Evolutionary conservation across 2,329 filamentous ascomycete genomes (phyloP).

Genomic region (Colletotrichum sp.): DNA sequence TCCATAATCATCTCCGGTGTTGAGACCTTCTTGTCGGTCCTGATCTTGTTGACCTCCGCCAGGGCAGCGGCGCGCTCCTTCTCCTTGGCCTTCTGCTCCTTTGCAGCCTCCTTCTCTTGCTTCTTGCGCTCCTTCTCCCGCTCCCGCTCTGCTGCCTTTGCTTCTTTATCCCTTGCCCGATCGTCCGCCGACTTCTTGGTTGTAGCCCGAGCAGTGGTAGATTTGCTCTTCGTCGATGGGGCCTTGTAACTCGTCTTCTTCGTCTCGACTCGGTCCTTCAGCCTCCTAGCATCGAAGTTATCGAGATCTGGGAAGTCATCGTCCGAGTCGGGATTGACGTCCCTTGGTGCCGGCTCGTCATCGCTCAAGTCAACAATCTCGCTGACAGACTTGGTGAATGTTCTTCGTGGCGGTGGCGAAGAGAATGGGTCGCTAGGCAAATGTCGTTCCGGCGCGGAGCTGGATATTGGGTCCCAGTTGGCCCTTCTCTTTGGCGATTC

Average conservation of each 20-base stretch:
- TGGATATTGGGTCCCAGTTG: slow-evolving; percentile 58
- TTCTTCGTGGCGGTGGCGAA: background rate
- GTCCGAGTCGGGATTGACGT: slow-evolving; percentile 33
- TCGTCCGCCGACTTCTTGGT: slow-evolving; percentile 39
- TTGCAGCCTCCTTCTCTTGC: slow-evolving; percentile 61
- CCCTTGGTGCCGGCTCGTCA: background rate
- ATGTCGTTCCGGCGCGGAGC: slow-evolving; percentile 50
- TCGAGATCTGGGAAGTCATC: slow-evolving; percentile 55
- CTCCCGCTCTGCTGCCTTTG: slow-evolving; percentile 54
- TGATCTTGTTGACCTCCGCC: slow-evolving; percentile 74
- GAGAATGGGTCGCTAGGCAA: slow-evolving; percentile 6
- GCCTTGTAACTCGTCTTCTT: slow-evolving; percentile 13
- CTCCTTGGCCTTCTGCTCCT: slow-evolving; percentile 65
- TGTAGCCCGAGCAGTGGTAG: slow-evolving; percentile 1
- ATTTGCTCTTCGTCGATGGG: background rate
- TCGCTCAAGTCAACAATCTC: slow-evolving; percentile 42
- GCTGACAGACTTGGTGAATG: background rate
- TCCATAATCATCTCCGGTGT: slow-evolving; percentile 80
- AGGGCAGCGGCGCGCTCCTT: slow-evolving; percentile 70
- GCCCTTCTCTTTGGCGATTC: slow-evolving; percentile 28
- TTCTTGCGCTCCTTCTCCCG: slow-evolving; percentile 61
- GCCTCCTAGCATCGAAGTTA: slow-evolving; percentile 40
- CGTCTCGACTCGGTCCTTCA: slow-evolving; percentile 21
- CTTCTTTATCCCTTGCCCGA: slow-evolving; percentile 42
- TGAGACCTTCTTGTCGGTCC: slow-evolving; percentile 75